These are phyloP conservation scores for Ceriops tagal DNA, from an alignment of 345 rosid genomes.

Conservation along the genomic window DNA sequence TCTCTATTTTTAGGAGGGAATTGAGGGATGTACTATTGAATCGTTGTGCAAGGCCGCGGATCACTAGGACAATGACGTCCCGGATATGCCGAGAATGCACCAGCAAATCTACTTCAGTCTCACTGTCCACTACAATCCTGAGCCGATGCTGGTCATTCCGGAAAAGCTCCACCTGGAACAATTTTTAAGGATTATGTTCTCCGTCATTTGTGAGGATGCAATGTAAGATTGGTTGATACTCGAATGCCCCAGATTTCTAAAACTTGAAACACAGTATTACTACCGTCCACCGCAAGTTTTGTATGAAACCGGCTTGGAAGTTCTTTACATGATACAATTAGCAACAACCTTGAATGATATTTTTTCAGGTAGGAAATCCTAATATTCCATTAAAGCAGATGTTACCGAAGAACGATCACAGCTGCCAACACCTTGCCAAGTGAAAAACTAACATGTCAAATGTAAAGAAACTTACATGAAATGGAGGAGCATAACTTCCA, in stretches of 20 bases:
- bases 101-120: conserved; percentile 71
- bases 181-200: not conserved
- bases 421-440: not conserved
- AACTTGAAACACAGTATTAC: no score
- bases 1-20: conserved; percentile 79
- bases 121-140: conserved; percentile 83
- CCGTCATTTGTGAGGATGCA: not conserved
- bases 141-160: conserved; percentile 81
- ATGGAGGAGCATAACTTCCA: conserved; percentile 90
- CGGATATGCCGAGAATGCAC: conserved; percentile 79
- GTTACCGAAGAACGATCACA: not conserved
- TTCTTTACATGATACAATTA: no score
- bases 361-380: no score
- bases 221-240: not conserved
- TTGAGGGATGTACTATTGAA: conserved; percentile 97
- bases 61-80: conserved; percentile 72
- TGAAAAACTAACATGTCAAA: not conserved
- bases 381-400: no score
- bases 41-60: conserved; percentile 87
- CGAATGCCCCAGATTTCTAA: no score
- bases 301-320: no score
- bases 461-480: conserved; percentile 60
- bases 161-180: conserved; percentile 68
- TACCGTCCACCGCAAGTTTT: no score
- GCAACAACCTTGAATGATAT: no score